Evolutionary conservation across 2,329 filamentous ascomycete species (phyloP), one percentile per base, ranked within the genome.

Genomic region (Colletotrichum abscissum): DNA sequence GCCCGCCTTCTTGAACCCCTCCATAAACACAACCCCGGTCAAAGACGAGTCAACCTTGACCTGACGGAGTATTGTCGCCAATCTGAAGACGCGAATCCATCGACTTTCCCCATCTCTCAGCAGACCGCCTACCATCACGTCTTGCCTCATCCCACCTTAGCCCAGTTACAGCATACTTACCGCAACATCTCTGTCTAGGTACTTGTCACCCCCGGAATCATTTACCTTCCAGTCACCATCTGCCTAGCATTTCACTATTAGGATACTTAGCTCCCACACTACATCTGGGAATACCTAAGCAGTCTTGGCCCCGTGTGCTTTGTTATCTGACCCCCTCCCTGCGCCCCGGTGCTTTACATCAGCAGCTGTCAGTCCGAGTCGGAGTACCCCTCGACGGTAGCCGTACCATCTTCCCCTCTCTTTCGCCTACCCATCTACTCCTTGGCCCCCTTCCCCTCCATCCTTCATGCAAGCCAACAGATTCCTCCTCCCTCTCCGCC

Each of bases 401-500:
- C 54, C 54, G 54, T 49, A 49, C 22, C 22, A 5, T 38, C 26
- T 26, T 35, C 57, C 35, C n/a, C 42, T 63, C 35, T 46, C 30
- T 26, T 24, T 33, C 35, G 22, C 38, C 54, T n/a, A 11, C 26
- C 24, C 49, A 5, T 28, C 33, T 56, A 26, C 19, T 9, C 14
- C 49, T 22, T 63, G 38, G 3, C 26, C 46, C n/a, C 71, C 26
- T 24, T 28, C 30, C 59, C 30, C 26, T 58, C n/a, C 56, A 12
- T 42, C 46, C 57, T 65, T 65, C 63, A 75, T 75, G 74, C 71
- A 73, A 58, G 30, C 64, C 42, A 26, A 57, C 46, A 62, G 30
- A 68, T 33, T 60, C 56, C 42, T 75, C 11, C 33, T 63, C 22
- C 42, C 56, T 49, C 58, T 75, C n/a, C 33, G 66, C 22, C 66